Conservation (phyloP, 441 rosid species). For the Populus hybrid region DNA sequence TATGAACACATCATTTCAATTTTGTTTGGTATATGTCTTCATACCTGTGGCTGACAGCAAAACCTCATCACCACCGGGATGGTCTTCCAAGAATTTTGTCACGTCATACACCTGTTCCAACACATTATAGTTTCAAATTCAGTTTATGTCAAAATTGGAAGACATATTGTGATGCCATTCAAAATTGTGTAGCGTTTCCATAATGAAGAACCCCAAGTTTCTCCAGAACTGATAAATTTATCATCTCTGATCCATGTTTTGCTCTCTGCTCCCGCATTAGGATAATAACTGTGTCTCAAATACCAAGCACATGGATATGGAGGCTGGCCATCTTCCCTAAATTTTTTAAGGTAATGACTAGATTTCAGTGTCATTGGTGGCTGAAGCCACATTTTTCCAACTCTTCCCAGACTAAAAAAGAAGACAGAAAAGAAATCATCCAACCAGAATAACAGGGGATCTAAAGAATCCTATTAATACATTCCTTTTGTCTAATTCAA, state of each 20-base stretch:
- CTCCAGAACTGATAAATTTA: neutral
- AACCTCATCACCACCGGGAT: conserved; percentile 98
- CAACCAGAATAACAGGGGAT: neutral
- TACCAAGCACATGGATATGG: neutral
- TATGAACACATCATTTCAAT: neutral
- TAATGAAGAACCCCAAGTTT: neutral
- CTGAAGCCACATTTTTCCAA: neutral
- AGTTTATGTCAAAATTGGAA: neutral
- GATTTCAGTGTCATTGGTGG: neutral
- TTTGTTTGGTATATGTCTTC: neutral
- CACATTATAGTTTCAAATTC: neutral
- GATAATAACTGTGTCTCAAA: neutral
- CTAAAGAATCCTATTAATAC: neutral
- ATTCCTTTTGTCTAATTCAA: neutral
- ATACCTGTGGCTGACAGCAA: conserved; percentile 81
- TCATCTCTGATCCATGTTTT: neutral
- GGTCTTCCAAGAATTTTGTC: conserved; percentile 94
- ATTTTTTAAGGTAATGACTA: neutral
- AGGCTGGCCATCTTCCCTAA: neutral
- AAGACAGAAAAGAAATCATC: too few relatives aligned
- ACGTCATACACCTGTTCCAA: conserved; percentile 72
- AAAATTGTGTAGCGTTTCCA: neutral
- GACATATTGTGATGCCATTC: neutral
- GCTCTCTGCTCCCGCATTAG: neutral
- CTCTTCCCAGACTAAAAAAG: neutral